A percentile compares a stretch with the other conserved stretches of the same genome.
These are phyloP conservation scores for Friedmanniomyces simplex DNA, from an alignment of 495 filamentous ascomycete genomes.

Conservation along the genomic window DNA sequence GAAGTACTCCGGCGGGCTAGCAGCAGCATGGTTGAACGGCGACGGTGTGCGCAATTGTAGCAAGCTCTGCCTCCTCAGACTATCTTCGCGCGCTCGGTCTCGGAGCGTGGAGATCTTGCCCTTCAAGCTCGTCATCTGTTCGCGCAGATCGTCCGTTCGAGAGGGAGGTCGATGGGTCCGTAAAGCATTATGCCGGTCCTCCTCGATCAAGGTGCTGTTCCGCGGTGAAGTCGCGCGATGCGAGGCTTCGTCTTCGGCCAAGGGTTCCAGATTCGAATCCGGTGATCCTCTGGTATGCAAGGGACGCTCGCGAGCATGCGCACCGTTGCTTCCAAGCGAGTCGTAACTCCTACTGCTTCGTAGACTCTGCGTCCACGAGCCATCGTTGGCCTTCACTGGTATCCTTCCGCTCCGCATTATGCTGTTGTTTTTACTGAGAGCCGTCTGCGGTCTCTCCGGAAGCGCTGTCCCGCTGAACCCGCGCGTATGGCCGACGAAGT, in stretches of 20 bases:
- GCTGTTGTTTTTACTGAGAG: background rate
- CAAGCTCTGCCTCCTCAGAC: slow-evolving; percentile 67
- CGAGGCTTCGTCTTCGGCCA: slow-evolving; percentile 26
- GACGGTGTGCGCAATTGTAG: slow-evolving; percentile 77
- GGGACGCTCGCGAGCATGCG: background rate
- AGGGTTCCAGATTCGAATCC: slow-evolving; percentile 23
- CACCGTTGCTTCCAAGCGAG: slow-evolving; percentile 8
- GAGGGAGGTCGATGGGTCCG: slow-evolving; percentile 37
- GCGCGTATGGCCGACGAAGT: slow-evolving; percentile 20
- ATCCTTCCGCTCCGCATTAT: slow-evolving; percentile 4
- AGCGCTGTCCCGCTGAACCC: slow-evolving; percentile 27
- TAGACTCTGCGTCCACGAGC: slow-evolving; percentile 3
- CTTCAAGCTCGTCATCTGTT: slow-evolving; percentile 89
- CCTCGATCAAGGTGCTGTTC: background rate
- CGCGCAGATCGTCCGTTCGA: slow-evolving; percentile 54
- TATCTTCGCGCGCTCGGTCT: slow-evolving; percentile 73
- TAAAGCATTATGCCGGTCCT: background rate
- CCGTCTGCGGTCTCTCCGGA: slow-evolving; percentile 16
- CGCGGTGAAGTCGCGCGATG: background rate
- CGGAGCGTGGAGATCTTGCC: slow-evolving; percentile 81
- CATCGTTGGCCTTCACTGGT: slow-evolving; percentile 5
- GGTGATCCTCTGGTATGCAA: slow-evolving; percentile 14
- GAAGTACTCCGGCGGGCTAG: slow-evolving; percentile 24
- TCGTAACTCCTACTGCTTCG: slow-evolving; percentile 16
- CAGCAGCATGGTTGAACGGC: slow-evolving; percentile 69